Base-by-base conservation (phyloP, 1,139 yeast species). In the Candida tetrigidarum region DNA sequence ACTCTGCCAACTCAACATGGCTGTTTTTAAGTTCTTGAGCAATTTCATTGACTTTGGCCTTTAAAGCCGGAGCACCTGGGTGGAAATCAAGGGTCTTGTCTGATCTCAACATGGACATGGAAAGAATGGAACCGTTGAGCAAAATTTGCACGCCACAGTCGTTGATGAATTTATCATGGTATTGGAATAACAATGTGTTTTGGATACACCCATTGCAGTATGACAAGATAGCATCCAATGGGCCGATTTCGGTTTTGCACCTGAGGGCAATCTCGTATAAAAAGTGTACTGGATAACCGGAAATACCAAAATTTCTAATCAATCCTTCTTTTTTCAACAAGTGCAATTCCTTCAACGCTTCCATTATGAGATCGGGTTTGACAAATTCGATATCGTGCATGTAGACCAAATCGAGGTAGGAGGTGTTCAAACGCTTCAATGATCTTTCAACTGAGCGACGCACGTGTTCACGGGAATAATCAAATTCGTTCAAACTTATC, bases 321-420 rank as follows among this genome's bases (percentile, higher is more conserved):
- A 77, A 35, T 0, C 96, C 96, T 55, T 83, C 82, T 3, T 70
- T 56, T 61, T 89, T 86, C 55, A 92, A 67, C 39, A 57, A 55
- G 54, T 70, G 75, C 53, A 90, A 73, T 54, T 82, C 86, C 30
- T 60, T 64, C 44, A 91, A 67, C 0, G 96, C 97, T 19, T 65
- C 85, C 23, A 80, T 57, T 5, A 85, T 79, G 19, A 77, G 76
- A 0, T 64, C 71, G 22, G 76, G 76, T 1, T 74, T 64, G 7
- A 84, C 88, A 65, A 92, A 92, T 64, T 92, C 98, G 44, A 91
- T 82, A 58, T 92, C 98, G 64, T 92, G 98, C 59, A 91, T 71
- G 62, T 88, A 89, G 5, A 92, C 87, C 52, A 89, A 69, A 61
- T 92, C 97, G 50, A 92, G 62, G 60, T 89, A 89, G 1, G 56